Evolutionary conservation across 202 grass and related monocot species (phyloP), one percentile per base, ranked within the genome.

Genomic region (Setaria italica): DNA sequence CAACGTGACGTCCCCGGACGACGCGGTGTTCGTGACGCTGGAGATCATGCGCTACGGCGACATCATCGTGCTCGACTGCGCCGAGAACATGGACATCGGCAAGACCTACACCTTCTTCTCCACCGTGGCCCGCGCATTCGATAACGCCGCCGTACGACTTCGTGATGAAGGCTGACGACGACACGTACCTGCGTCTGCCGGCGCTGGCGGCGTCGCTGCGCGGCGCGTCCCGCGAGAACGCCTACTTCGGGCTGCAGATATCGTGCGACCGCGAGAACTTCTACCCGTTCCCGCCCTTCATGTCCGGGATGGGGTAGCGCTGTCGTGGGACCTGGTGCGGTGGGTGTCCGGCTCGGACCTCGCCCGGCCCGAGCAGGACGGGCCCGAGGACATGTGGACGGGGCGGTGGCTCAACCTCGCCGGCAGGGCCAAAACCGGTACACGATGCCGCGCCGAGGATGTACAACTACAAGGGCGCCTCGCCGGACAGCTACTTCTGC

Each of bases 61-160:
- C 70, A 45, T 95, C 82, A 64, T 95, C 33, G 72, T 95, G 19
- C 64, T 95, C 35, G 41, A 92, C 84, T 90, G 92, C 87, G 60
- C 88, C 17, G 92, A 94, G 77, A 92, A 90, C 85, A 94, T 92
- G 92, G 90, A 90, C 84, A 70, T 82, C 48, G 90, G 92, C 72
- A 94, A 94, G 90, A 92, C 92, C 2, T 90, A 92, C 82, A 67
- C 88, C 77, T 92, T 92, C 90, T 85, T 95, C 88, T 90, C 92
- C 60, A 53, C 85, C 10, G 68, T 84, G 20, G 87, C 88, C 0
- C 77, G 72, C n/a, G 16, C 39, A 7, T 88, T 88, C 64, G 15
- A 76, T 74, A 3, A 10, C 67, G 3, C 17, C 1, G 0, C 30
- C 76, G 42, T 95, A 92, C 63, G 90, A 95, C 76, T 95, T 84